A percentile compares a stretch with the other conserved stretches of the same genome.
Conservation (phyloP, 129 eudicot species). For the Pulicaria dysenterica region DNA sequence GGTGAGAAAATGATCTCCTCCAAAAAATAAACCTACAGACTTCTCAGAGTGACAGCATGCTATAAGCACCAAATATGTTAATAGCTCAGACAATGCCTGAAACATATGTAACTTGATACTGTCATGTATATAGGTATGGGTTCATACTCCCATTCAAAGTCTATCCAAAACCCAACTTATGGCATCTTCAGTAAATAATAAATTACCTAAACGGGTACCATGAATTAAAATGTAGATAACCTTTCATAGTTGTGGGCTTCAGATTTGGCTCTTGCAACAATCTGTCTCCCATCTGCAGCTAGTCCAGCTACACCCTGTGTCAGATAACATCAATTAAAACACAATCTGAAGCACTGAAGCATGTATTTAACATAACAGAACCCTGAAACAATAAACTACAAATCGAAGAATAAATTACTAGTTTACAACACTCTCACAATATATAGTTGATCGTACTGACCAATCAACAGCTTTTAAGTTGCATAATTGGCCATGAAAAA, state of each 20-base stretch:
- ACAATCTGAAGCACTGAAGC: neutral
- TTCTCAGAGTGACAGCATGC: neutral
- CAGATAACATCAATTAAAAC: conserved; percentile 12
- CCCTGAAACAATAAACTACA: neutral
- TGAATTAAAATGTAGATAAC: conserved; percentile 35
- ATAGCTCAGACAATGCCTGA: conserved; percentile 6
- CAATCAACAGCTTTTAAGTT: neutral
- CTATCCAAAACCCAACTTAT: neutral
- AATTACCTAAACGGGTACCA: neutral
- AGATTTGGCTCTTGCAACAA: conserved; percentile 91
- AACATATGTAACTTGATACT: conserved; percentile 9
- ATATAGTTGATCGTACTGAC: too few species aligned
- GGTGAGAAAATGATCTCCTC: neutral
- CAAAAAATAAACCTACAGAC: conserved; percentile 12
- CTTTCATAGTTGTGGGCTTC: conserved; percentile 93
- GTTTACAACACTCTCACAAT: neutral
- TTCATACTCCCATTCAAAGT: conserved; percentile 6
- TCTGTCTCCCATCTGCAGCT: conserved; percentile 99
- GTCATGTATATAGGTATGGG: neutral
- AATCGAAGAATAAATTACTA: neutral
- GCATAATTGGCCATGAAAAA: conserved; percentile 13
- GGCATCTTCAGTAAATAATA: conserved; percentile 14
- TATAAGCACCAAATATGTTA: conserved; percentile 18
- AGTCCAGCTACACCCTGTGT: conserved; percentile 94
- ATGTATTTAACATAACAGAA: neutral